Evolutionary conservation across 2,329 filamentous ascomycete species (phyloP).

Genomic region (Arthrobotrys entomopaga): DNA sequence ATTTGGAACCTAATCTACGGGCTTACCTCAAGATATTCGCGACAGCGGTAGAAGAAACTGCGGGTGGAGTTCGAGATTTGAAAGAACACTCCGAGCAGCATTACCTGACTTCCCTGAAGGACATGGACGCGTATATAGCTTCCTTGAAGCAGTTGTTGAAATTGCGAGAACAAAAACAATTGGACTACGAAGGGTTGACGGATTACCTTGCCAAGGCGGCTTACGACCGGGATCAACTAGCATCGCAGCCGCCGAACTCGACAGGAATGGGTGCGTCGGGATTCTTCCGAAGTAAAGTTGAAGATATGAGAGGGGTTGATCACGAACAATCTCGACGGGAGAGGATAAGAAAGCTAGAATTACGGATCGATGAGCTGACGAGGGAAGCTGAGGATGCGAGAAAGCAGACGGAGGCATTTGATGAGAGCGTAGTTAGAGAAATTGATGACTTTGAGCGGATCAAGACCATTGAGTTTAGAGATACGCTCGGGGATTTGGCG

Average conservation of each 20-base stretch:
- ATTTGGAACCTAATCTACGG: slow-evolving; percentile 87
- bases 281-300: slow-evolving; percentile 92
- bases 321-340: slow-evolving; percentile 91
- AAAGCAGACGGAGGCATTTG: slow-evolving; percentile 88
- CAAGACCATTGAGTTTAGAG: slow-evolving; percentile 91
- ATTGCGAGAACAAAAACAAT: slow-evolving; percentile 94
- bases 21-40: slow-evolving; percentile 85
- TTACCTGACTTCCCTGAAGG: slow-evolving; percentile 88
- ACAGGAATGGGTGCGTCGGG: slow-evolving; percentile 74
- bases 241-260: slow-evolving; percentile 60
- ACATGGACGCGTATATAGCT: slow-evolving; percentile 95
- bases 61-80: slow-evolving; percentile 78
- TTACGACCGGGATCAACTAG: slow-evolving; percentile 82
- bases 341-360: slow-evolving; percentile 85
- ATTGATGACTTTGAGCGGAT: slow-evolving; percentile 95
- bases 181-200: slow-evolving; percentile 94
- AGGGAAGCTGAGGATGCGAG: slow-evolving; percentile 88
- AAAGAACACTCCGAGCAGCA: slow-evolving; percentile 94
- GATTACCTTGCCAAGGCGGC: slow-evolving; percentile 95
- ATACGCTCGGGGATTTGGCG: slow-evolving; percentile 82
- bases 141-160: slow-evolving; percentile 88
- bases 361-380: slow-evolving; percentile 91
- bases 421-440: slow-evolving; percentile 94
- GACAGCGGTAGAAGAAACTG: slow-evolving; percentile 83
- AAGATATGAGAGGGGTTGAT: slow-evolving; percentile 95